phyloP scores from a whole-genome alignment of 1,139 yeast genomes.

The Scheffersomyces stambukii region DNA sequence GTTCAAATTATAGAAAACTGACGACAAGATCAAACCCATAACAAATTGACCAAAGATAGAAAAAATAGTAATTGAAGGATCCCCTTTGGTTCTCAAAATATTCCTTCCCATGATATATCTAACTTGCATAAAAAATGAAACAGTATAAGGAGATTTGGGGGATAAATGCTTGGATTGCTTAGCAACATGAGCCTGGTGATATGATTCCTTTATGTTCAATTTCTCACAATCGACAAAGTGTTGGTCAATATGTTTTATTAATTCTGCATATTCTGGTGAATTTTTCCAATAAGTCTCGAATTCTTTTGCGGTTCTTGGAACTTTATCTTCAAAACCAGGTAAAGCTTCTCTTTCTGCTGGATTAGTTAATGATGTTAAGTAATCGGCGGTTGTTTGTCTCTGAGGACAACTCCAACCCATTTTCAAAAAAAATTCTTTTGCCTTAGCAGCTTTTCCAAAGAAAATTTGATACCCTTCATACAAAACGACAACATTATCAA shows the following conservation, averaged over 20 bases:
- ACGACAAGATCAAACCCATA: constrained; percentile 72
- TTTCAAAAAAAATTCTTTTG: constrained; percentile 59
- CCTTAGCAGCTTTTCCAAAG: constrained; percentile 56
- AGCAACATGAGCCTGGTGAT: constrained; percentile 53
- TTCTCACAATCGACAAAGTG: constrained; percentile 12
- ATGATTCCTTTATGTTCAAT: constrained; percentile 17
- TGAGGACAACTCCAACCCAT: constrained; percentile 62
- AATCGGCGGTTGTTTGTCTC: constrained; percentile 83
- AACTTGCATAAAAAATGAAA: constrained; percentile 63
- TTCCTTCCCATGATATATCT: constrained; percentile 60
- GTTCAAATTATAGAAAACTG: constrained; percentile 56
- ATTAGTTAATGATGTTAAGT: constrained; percentile 67
- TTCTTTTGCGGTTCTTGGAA: constrained; percentile 22
- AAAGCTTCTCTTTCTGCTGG: constrained; percentile 57
- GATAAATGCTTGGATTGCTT: constrained; percentile 53
- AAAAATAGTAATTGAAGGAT: constrained; percentile 58
- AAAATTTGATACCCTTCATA: constrained; percentile 79
- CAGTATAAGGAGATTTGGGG: constrained; percentile 58
- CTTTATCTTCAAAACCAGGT: constrained; percentile 39
- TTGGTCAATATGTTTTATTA: constrained; percentile 16
- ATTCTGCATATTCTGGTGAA: constrained; percentile 16
- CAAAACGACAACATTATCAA: constrained; percentile 69
- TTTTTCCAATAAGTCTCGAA: constrained; percentile 21
- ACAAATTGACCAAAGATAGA: constrained; percentile 59
- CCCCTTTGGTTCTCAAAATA: constrained; percentile 58